Percentiles rank a stretch among this genome's conserved stretches.
These are phyloP conservation scores for Crotalaria pallida DNA, from an alignment of 306 rosid genomes.

Conservation along the genomic window DNA sequence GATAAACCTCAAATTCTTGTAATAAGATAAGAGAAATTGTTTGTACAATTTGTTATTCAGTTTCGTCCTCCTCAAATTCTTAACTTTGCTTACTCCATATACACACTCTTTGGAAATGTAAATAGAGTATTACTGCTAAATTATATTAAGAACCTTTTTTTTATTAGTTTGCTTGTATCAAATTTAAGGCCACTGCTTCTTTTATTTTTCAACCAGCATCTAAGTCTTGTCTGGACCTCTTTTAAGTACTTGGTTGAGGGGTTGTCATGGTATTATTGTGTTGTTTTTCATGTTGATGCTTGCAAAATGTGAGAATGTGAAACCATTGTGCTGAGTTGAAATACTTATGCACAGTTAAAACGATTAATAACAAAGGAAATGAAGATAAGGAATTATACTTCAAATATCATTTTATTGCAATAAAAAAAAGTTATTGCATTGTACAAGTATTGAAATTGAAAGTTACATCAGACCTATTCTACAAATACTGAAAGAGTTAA, in stretches of 20 bases:
- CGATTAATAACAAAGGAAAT: no score
- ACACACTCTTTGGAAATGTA: neutral
- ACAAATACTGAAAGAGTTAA: no score
- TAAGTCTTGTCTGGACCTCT: neutral
- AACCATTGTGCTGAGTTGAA: no score
- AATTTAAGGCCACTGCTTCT: neutral
- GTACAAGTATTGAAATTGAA: no score
- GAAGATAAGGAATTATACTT: no score
- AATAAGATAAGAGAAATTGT: neutral
- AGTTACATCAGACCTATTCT: no score
- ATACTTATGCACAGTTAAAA: no score
- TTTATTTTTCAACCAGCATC: neutral
- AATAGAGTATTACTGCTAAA: neutral
- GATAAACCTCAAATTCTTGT: neutral
- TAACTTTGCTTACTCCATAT: neutral
- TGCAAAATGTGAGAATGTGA: no score
- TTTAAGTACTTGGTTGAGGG: neutral
- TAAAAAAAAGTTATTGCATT: no score
- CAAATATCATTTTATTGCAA: no score
- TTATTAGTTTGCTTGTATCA: neutral
- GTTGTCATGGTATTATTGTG: neutral
- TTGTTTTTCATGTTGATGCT: slow-evolving; percentile 1
- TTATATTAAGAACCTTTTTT: neutral
- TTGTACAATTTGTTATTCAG: neutral
- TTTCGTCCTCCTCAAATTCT: neutral